Percentiles rank a stretch among this genome's conserved stretches.
phyloP scores from a whole-genome alignment of 179 eudicot species.

The Gypsophila paniculata region DNA sequence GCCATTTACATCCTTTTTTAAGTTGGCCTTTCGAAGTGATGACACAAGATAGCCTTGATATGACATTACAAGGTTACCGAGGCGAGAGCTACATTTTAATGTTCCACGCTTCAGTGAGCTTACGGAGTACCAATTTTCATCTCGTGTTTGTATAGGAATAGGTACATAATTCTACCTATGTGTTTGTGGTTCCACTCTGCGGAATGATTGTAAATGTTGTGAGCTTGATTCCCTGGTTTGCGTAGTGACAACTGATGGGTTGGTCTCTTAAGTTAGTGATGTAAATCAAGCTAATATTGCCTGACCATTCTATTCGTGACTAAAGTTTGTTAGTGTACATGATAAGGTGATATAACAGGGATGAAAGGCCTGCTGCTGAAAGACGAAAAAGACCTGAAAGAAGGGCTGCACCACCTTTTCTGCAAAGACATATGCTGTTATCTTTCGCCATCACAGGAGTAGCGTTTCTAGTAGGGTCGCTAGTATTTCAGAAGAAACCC shows the following conservation, averaged over 20 bases:
- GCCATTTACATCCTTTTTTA: background rate
- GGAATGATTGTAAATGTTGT: background rate
- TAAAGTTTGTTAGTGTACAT: no score
- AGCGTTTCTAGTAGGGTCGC: slow-evolving; percentile 79
- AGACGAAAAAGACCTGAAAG: slow-evolving; percentile 55
- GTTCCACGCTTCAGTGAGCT: background rate
- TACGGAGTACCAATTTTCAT: background rate
- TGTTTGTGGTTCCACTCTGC: background rate
- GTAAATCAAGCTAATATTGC: no score
- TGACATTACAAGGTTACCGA: background rate
- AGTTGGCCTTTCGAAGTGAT: background rate
- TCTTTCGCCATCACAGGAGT: slow-evolving; percentile 90
- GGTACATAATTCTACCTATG: background rate
- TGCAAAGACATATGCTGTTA: slow-evolving; percentile 54
- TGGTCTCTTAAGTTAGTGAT: background rate
- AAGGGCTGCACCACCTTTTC: slow-evolving; percentile 49
- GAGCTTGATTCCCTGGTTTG: background rate
- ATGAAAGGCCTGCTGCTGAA: slow-evolving; percentile 45
- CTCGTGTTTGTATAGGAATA: background rate
- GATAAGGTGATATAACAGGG: no score
- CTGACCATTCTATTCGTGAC: no score
- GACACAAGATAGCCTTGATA: background rate
- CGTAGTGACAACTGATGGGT: background rate
- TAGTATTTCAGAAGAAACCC: slow-evolving; percentile 70
- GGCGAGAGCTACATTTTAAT: background rate